These are phyloP conservation scores for Trametopsis cervina DNA, from an alignment of 768 basidiomycete species.

Conservation along the genomic window DNA sequence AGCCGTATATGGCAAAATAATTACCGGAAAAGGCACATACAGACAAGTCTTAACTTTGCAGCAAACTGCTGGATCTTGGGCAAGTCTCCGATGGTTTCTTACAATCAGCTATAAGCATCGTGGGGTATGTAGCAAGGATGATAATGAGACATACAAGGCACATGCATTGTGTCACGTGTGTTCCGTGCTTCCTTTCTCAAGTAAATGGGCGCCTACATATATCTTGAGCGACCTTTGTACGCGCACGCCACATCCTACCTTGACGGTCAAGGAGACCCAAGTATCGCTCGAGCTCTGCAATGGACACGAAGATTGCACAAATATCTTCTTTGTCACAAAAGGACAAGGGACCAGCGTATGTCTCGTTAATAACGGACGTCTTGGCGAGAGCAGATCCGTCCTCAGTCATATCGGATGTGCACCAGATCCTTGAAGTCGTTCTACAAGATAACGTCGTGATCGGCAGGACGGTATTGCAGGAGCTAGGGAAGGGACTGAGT, in stretches of 20 bases:
- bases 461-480: slow-evolving; percentile 79
- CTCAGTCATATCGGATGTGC: slow-evolving; percentile 48
- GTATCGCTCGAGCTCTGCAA: too few species aligned
- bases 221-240: too few species aligned
- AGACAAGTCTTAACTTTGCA: not conserved
- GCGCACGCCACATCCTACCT: too few species aligned
- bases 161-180: not conserved
- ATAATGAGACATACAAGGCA: not conserved
- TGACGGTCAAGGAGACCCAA: not conserved
- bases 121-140: too few species aligned
- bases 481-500: slow-evolving; percentile 66
- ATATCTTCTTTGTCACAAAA: slow-evolving; percentile 66
- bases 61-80: too few species aligned
- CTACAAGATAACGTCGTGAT: slow-evolving; percentile 81
- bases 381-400: slow-evolving; percentile 44
- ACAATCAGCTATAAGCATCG: too few species aligned
- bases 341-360: slow-evolving; percentile 75
- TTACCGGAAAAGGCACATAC: too few species aligned
- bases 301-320: slow-evolving; percentile 64
- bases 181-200: not conserved
- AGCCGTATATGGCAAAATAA: not conserved
- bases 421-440: slow-evolving; percentile 69
- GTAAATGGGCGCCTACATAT: not conserved
- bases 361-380: slow-evolving; percentile 59
- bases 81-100: too few species aligned